phyloP scores from a whole-genome alignment of 2,329 filamentous ascomycete genomes.

The Fusarium musae region DNA sequence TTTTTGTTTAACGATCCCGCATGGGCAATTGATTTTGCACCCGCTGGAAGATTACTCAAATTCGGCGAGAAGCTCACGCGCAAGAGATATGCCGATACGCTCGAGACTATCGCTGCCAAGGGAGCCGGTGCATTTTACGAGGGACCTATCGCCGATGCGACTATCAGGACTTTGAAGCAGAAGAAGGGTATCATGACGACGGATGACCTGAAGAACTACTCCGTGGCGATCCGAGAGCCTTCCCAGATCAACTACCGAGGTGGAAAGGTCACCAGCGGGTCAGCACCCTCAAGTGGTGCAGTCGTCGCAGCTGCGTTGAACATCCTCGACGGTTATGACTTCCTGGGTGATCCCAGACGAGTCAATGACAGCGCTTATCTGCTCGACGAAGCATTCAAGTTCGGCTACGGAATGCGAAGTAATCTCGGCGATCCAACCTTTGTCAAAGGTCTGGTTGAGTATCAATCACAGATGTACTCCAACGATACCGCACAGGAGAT shows the following conservation, averaged over 20 bases:
- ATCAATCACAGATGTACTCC: slow-evolving; percentile 74
- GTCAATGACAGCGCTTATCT: slow-evolving; percentile 76
- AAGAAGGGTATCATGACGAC: slow-evolving; percentile 81
- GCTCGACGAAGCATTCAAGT: slow-evolving; percentile 85
- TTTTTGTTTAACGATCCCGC: slow-evolving; percentile 77
- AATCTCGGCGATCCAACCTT: slow-evolving; percentile 82
- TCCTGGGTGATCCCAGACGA: slow-evolving; percentile 66
- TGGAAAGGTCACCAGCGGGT: slow-evolving; percentile 73
- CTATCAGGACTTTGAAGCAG: slow-evolving; percentile 71
- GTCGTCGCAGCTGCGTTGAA: slow-evolving; percentile 81
- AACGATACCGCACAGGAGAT: slow-evolving; percentile 65
- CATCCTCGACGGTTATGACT: slow-evolving; percentile 75
- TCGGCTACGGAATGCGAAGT: slow-evolving; percentile 79
- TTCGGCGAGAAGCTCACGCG: slow-evolving; percentile 80
- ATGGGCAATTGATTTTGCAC: slow-evolving; percentile 89
- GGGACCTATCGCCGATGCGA: slow-evolving; percentile 75
- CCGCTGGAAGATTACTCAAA: slow-evolving; percentile 72
- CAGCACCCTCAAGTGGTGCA: slow-evolving; percentile 78
- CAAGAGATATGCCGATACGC: slow-evolving; percentile 77
- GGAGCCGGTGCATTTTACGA: slow-evolving; percentile 77
- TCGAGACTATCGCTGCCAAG: slow-evolving; percentile 74
- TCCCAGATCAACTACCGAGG: slow-evolving; percentile 73
- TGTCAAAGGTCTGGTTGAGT: slow-evolving; percentile 67
- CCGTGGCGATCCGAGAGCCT: slow-evolving; percentile 69
- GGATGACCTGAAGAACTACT: slow-evolving; percentile 78